Evolutionary conservation across 805 yeast genomes (phyloP).

Genomic region (Candida hispaniensis): DNA sequence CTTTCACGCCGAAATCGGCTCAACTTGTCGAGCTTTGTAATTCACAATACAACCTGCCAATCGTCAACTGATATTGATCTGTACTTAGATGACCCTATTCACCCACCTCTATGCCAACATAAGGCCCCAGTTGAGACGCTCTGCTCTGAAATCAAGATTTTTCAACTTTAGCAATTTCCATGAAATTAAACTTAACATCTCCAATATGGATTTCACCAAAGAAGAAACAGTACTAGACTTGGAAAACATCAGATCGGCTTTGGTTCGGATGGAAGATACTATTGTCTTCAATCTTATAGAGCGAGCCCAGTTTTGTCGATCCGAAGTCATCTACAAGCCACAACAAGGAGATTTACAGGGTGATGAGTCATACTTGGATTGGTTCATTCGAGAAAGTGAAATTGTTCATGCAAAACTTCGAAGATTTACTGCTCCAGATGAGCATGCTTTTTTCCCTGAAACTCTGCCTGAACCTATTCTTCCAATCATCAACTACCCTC

Average conservation of each 20-base stretch:
- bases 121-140: too few relatives aligned
- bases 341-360: constrained; percentile 39
- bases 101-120: too few relatives aligned
- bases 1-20: too few relatives aligned
- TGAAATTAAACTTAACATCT: too few relatives aligned
- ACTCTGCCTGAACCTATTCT: constrained; percentile 54
- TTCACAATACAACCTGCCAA: too few relatives aligned
- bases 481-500: constrained; percentile 72
- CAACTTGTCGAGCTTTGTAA: too few relatives aligned
- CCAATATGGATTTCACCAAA: constrained; percentile 68
- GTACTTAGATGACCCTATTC: too few relatives aligned
- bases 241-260: constrained; percentile 68
- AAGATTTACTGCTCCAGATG: constrained; percentile 91
- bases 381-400: constrained; percentile 71
- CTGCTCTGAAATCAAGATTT: too few relatives aligned
- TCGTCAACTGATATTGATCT: too few relatives aligned
- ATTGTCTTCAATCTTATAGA: constrained; percentile 88
- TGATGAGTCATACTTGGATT: constrained; percentile 76
- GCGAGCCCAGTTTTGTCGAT: constrained; percentile 73
- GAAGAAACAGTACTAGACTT: constrained; percentile 76
- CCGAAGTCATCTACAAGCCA: constrained; percentile 60
- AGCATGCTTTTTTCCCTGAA: constrained; percentile 76
- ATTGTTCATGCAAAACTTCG: constrained; percentile 65
- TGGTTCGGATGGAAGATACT: constrained; percentile 93
- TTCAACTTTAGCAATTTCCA: too few relatives aligned